Evolutionary conservation across 2,329 filamentous ascomycete genomes (phyloP), one percentile per base, ranked within the genome.

Genomic region (Aureobasidium sp.): DNA sequence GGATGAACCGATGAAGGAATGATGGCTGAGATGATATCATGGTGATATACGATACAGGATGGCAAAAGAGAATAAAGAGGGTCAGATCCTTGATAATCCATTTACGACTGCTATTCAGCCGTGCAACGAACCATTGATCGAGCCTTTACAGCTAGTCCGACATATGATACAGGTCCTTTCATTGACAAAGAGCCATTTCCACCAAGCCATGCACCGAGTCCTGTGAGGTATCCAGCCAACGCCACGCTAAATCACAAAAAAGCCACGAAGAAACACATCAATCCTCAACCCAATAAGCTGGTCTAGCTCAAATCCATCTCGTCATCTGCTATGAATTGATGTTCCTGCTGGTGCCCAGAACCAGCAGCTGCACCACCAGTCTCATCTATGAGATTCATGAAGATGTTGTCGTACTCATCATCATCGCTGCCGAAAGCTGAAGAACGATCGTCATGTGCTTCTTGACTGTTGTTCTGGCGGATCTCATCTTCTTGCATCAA

Each of bases 311-410:
- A 62, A 61, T 70, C 68, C 67, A 69, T 72, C 71, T 75, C 66
- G 74, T 76, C 75, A 75, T 74, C 66, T 68, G 70, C 48, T 55
- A 72, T 67, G 41, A 66, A n/a, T 17, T 66, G 32, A 66, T 59
- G 65, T 27, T 63, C 62, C 24, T 20, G 48, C 66, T 55, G 59
- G 57, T 66, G 63, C 24, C n/a, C 51, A 27, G 24, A n/a, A 24
- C 2, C 10, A 51, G 41, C 7, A 64, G 67, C 44, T 15, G 29
- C 20, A 34, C 51, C 68, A 63, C 15, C 69, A 52, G 80, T 76
- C 64, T 79, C 74, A n/a, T 81, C 78, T 56, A 84, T 73, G 41
- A 89, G 71, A 66, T 90, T 85, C 77, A 84, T 82, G 71, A 96
- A 86, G 8, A 86, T 75, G 65, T 76, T 75, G 67, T 86, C 82